phyloP scores from a whole-genome alignment of 2,329 filamentous ascomycete species.

The Aspergillus sp. region DNA sequence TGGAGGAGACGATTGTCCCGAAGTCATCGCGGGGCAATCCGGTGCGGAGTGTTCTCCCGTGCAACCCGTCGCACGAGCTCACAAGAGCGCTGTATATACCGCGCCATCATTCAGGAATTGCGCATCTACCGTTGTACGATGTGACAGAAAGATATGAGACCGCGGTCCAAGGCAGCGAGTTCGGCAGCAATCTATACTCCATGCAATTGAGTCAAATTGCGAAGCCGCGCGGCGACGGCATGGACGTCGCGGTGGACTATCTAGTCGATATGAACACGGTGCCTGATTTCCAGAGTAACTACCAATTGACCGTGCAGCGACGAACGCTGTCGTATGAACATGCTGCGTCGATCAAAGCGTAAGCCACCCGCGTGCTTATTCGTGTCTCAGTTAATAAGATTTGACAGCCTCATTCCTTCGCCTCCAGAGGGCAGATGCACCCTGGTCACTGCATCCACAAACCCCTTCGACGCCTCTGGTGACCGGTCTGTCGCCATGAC shows the following conservation, averaged over 20 bases:
- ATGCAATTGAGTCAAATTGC: constrained; percentile 3
- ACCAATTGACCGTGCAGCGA: constrained; percentile 2
- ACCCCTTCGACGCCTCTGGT: background rate
- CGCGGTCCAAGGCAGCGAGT: background rate
- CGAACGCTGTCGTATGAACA: background rate
- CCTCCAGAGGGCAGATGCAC: background rate
- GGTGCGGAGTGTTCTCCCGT: background rate
- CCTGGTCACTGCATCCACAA: background rate
- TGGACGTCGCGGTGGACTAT: constrained; percentile 6
- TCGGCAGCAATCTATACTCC: constrained; percentile 7
- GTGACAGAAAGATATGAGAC: constrained; percentile 1
- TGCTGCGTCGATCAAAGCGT: background rate
- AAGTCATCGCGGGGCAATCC: background rate
- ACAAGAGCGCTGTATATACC: constrained; percentile 8
- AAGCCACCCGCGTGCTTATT: background rate
- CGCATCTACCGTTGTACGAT: constrained; percentile 8
- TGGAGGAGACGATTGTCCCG: background rate
- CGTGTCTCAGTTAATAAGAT: background rate
- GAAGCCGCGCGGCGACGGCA: constrained; percentile 5
- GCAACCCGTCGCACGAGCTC: background rate
- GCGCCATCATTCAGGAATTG: constrained; percentile 5
- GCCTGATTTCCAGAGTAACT: background rate
- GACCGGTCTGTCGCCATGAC: constrained; percentile 1
- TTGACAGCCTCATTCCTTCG: background rate
- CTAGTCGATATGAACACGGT: constrained; percentile 1